phyloP scores from a whole-genome alignment of 2,329 filamentous ascomycete genomes.

The Aureobasidium uvarum region DNA sequence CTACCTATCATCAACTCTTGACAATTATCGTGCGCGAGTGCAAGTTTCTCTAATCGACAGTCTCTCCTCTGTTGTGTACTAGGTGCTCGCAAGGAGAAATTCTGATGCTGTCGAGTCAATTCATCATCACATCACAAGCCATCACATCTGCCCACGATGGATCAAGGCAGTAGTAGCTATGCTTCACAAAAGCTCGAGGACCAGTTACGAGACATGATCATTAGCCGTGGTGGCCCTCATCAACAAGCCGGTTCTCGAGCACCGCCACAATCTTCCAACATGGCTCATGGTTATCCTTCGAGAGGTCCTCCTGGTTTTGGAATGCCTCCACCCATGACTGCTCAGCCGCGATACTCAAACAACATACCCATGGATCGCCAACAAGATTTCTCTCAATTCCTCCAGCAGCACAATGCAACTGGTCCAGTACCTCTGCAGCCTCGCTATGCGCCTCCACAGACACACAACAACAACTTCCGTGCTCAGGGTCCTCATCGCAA shows the following conservation, averaged over 20 bases:
- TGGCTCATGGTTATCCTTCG: constrained; percentile 9
- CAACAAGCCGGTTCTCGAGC: constrained; percentile 27
- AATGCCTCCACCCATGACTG: not conserved
- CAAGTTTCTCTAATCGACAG: not conserved
- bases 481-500: constrained; percentile 14
- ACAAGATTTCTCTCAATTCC: constrained; percentile 22
- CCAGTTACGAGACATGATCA: constrained; percentile 60
- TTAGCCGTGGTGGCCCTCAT: constrained; percentile 51
- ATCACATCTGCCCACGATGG: constrained; percentile 27
- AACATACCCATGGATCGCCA: constrained; percentile 19
- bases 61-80: not conserved
- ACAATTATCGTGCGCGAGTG: not conserved
- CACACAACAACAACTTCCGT: constrained; percentile 3
- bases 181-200: constrained; percentile 49
- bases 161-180: constrained; percentile 7
- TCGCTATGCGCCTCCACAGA: not conserved
- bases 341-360: constrained; percentile 6
- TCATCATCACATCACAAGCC: not conserved
- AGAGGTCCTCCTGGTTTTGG: not conserved
- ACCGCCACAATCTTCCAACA: constrained; percentile 27
- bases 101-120: not conserved
- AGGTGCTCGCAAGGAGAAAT: not conserved
- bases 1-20: not conserved
- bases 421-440: not conserved
- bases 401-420: constrained; percentile 17